Base-by-base conservation (phyloP, 345 rosid genomes). In the Eucalyptus pauciflora region DNA sequence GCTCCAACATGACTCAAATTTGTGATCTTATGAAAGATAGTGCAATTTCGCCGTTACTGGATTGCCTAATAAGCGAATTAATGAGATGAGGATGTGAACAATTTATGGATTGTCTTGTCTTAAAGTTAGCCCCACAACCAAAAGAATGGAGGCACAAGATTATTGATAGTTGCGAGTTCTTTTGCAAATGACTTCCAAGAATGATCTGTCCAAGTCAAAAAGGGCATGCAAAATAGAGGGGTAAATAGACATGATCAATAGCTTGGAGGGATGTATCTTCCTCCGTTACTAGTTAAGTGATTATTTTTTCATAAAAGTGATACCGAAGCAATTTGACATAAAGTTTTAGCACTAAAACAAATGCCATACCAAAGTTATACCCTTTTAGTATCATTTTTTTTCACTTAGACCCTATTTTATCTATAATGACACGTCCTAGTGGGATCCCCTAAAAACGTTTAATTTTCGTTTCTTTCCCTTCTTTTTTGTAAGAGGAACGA, bases 31-130 rank as follows among this genome's bases (percentile, higher is more conserved):
- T 69, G 80, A 33, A 33, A 4, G 45, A 69, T 9, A 17, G 25
- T 71, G 45, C 25, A 33, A 33, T 17, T 20, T 5, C 8, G 1
- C 17, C 2, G 0, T 69, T 31, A 33, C 13, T 3, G 0, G 2
- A 69, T 33, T 33, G 25, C 24, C 1, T 41, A 4, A 17, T 33
- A 31, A 69, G 45, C 2, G 0, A 69, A 69, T 17, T 69, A 69
- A 33, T 33, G 80, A 69, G 20, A 69, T 17, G 45, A 17, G 43
- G 12, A 17, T 18, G 25, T 37, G 14, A 33, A 71, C 1, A 0
- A 33, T 37, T 18, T 69, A 5, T 18, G 20, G 25, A 71, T 33
- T 18, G 7, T 33, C 81, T 69, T n/a, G n/a, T 60, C 25, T 10
- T 45, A 69, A 33, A 33, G 11, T 69, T 11, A 9, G 7, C 25